Conservation (phyloP, 1,284 basidiomycete genomes). For the Phylloboletellus chloephorus region DNA sequence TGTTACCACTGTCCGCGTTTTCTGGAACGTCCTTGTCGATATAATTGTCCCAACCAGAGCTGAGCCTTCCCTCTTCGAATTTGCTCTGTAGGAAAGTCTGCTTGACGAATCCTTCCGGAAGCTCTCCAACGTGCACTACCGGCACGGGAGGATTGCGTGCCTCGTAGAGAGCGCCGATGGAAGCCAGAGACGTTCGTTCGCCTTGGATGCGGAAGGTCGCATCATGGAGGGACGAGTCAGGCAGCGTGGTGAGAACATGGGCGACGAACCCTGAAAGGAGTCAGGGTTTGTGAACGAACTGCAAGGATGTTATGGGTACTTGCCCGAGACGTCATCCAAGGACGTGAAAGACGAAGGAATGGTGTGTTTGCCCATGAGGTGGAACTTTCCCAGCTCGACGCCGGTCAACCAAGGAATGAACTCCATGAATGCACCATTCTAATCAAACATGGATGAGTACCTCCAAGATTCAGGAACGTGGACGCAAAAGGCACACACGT, state of each 20-base stretch:
- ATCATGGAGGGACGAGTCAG: constrained; percentile 27
- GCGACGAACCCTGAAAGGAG: constrained; percentile 29
- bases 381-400: constrained; percentile 28
- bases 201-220: constrained; percentile 36
- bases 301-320: constrained; percentile 3
- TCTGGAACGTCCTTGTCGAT: constrained; percentile 23
- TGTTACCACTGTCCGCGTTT: constrained; percentile 24
- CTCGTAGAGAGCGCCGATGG: constrained; percentile 25
- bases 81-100: constrained; percentile 28
- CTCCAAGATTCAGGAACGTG: background rate
- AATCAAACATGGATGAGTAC: background rate
- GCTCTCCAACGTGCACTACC: constrained; percentile 20
- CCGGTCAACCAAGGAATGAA: constrained; percentile 23
- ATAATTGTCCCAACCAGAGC: constrained; percentile 30
- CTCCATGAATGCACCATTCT: constrained; percentile 29
- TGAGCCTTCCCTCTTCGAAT: constrained; percentile 24
- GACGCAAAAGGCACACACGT: constrained; percentile 25
- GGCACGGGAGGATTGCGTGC: constrained; percentile 18
- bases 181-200: constrained; percentile 28
- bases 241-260: constrained; percentile 32
- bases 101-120: constrained; percentile 29
- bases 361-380: constrained; percentile 32
- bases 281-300: background rate
- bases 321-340: constrained; percentile 31
- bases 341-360: constrained; percentile 30